Evolutionary conservation across 768 basidiomycete species (phyloP).

Genomic region (Coprinopsis marcescibilis): DNA sequence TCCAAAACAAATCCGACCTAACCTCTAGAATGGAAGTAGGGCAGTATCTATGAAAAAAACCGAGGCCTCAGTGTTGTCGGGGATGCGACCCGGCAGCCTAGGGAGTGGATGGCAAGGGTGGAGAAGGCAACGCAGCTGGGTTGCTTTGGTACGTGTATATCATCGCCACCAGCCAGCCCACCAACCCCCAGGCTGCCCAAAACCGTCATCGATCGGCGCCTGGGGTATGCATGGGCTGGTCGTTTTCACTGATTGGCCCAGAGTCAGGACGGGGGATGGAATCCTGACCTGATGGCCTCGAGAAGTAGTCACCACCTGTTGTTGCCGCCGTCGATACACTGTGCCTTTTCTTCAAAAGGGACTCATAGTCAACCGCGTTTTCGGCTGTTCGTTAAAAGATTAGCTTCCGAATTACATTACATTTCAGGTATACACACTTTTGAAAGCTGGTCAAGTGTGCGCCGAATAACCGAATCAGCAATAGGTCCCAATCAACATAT

Average conservation of each 20-base stretch:
- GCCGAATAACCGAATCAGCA: no score
- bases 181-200: conserved; percentile 25
- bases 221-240: neutral
- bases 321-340: no score
- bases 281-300: neutral
- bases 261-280: neutral
- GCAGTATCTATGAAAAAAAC: neutral
- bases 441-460: no score
- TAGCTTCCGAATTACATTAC: neutral
- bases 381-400: neutral
- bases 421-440: neutral
- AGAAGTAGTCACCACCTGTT: no score
- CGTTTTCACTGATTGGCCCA: neutral
- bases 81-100: conserved; percentile 21
- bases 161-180: conserved; percentile 16
- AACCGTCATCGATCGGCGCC: conserved; percentile 20
- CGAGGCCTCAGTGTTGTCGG: neutral
- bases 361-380: no score
- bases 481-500: neutral
- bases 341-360: neutral
- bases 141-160: conserved; percentile 13
- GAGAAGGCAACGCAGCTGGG: conserved; percentile 3
- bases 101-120: conserved; percentile 1
- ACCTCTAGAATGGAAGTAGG: neutral
- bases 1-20: no score